Base-by-base conservation (phyloP, 805 yeast species). In the Metschnikowia santaceciliae region DNA sequence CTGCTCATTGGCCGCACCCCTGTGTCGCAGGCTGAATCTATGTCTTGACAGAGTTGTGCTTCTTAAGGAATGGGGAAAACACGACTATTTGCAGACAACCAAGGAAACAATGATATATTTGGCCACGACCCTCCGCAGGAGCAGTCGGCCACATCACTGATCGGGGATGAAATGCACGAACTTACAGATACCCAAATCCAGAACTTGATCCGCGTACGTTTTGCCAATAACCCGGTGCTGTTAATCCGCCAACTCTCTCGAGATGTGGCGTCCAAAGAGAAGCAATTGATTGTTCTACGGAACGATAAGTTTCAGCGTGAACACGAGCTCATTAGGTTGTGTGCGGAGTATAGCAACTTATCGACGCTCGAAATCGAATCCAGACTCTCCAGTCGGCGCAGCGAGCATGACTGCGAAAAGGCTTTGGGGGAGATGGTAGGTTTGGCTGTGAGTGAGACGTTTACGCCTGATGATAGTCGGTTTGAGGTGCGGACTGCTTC, bases 181-280 rank as follows among this genome's bases (percentile, higher is more conserved):
- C 53, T 64, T 17, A 41, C 58, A 15, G 64, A 59, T 36, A 49
- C 47, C 6, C 63, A 66, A 43, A 54, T 67, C 11, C 42, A 49
- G 22, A 59, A 58, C 37, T 51, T 68, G 15, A 49, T 68, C 2
- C 49, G 48, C 17, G 45, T 66, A 14, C 67, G 67, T 49, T 69
- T 63, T 51, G 51, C 56, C 32, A 58, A 57, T 35, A 63, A 68
- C 51, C 64, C 71, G 0, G 46, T 60, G 20, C 49, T 51, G 6
- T 67, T 79, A 22, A 70, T 80, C 3, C 66, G 76, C 36, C 83
- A 78, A 55, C 61, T 80, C 17, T 75, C 82, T 0, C 54, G 67
- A 2, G 83, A 80, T 48, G 58, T 80, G 53, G 77, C 80, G 1
- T 63, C 67, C 34, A 68, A 79, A 34, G 82, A 79, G 48, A 68